These are phyloP conservation scores for Neofusicoccum sp. DNA, from an alignment of 2,329 filamentous ascomycete species.

Conservation along the genomic window DNA sequence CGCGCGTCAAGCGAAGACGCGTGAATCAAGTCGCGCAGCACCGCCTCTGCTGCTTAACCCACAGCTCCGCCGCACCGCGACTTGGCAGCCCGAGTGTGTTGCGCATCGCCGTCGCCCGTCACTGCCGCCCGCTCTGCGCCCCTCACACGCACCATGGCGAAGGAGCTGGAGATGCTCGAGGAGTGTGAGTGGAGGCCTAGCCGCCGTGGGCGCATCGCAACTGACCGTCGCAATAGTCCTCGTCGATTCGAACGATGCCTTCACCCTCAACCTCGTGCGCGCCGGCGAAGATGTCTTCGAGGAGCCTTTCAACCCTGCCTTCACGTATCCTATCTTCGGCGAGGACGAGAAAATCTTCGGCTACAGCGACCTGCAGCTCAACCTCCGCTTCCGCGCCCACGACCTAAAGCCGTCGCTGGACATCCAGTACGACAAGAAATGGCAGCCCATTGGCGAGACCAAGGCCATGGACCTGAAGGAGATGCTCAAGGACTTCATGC, in stretches of 20 bases:
- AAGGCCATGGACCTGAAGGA: conserved; percentile 67
- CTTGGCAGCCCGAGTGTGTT: not conserved
- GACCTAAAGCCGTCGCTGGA: conserved; percentile 78
- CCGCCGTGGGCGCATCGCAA: conserved; percentile 4
- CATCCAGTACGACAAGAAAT: conserved; percentile 69
- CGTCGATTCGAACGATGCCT: conserved; percentile 36
- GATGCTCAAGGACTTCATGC: conserved; percentile 62
- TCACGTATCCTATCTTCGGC: conserved; percentile 90
- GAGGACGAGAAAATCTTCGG: conserved; percentile 92
- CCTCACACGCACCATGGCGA: not conserved
- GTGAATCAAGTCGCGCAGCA: not conserved
- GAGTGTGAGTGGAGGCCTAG: conserved; percentile 30
- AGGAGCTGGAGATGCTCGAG: conserved; percentile 24
- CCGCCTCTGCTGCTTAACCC: not conserved
- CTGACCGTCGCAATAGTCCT: conserved; percentile 23
- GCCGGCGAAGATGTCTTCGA: conserved; percentile 44
- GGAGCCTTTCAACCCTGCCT: conserved; percentile 75
- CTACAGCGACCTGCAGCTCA: conserved; percentile 77
- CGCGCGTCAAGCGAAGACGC: not conserved
- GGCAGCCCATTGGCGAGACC: conserved; percentile 65
- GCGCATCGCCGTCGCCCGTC: not conserved
- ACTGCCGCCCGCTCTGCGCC: not conserved
- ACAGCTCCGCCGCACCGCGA: conserved; percentile 12
- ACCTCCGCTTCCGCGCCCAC: conserved; percentile 65
- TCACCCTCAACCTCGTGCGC: conserved; percentile 39